Evolutionary conservation across 1,284 basidiomycete genomes (phyloP).

Genomic region (Microbotryum violaceum): DNA sequence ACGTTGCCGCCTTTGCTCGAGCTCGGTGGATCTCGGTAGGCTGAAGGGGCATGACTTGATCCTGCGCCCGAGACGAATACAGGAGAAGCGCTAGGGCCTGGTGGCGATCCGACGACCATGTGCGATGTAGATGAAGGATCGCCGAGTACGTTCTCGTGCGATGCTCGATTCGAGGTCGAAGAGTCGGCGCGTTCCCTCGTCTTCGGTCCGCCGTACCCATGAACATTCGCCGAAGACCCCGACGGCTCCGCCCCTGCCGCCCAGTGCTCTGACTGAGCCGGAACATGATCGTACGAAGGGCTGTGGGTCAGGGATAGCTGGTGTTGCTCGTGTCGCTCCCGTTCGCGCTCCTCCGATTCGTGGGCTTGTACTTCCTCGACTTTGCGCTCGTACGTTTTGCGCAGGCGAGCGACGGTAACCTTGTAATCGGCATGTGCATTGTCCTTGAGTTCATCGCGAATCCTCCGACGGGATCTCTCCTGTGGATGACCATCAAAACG

Average conservation of each 20-base stretch:
- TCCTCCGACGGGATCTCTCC: conserved; percentile 31
- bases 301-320: conserved; percentile 1
- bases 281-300: not conserved
- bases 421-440: conserved; percentile 32
- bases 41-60: not conserved
- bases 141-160: not conserved
- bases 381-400: conserved; percentile 32
- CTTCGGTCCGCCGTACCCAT: conserved; percentile 1
- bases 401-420: conserved; percentile 15
- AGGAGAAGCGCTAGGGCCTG: not conserved
- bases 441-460: conserved; percentile 29
- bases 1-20: conserved; percentile 22
- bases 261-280: not conserved
- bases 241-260: not conserved
- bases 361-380: conserved; percentile 31
- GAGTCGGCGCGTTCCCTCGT: not conserved
- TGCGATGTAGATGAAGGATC: conserved; percentile 3
- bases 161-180: not conserved
- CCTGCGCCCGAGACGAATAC: conserved; percentile 29
- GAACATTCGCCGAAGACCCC: not conserved
- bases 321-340: conserved; percentile 12
- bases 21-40: conserved; percentile 22
- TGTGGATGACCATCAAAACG: not conserved
- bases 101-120: conserved; percentile 1
- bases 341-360: conserved; percentile 18